phyloP scores from a whole-genome alignment of 2,329 filamentous ascomycete genomes.

The Microascus cirrosus region DNA sequence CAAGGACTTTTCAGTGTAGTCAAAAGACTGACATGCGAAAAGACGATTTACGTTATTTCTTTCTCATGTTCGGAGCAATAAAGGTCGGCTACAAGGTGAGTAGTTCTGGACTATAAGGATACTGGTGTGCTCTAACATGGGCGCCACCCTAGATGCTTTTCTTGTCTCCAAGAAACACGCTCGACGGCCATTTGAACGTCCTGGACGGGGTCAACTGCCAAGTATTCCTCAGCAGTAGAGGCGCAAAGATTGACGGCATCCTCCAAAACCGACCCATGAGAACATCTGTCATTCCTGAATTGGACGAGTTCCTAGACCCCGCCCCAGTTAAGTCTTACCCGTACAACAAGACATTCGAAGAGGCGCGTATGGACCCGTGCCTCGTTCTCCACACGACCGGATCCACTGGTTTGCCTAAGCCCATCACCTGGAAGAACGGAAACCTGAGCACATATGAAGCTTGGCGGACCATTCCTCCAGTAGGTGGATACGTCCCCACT shows the following conservation, averaged over 20 bases:
- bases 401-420: neutral
- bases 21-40: no score
- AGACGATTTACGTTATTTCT: neutral
- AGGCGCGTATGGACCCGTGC: neutral
- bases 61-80: neutral
- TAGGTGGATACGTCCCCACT: neutral
- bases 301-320: neutral
- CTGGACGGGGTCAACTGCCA: no score
- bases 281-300: neutral
- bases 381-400: neutral
- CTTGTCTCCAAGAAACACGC: neutral
- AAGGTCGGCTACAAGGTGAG: neutral
- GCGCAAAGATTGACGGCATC: neutral
- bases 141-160: neutral
- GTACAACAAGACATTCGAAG: neutral
- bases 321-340: neutral
- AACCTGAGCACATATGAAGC: neutral
- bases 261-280: neutral
- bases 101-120: neutral
- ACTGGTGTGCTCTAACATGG: neutral
- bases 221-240: no score
- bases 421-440: neutral
- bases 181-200: no score
- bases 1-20: no score
- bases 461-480: neutral